Conservation (phyloP, 106 monocot genomes). For the Apostasia shenzhenica region DNA sequence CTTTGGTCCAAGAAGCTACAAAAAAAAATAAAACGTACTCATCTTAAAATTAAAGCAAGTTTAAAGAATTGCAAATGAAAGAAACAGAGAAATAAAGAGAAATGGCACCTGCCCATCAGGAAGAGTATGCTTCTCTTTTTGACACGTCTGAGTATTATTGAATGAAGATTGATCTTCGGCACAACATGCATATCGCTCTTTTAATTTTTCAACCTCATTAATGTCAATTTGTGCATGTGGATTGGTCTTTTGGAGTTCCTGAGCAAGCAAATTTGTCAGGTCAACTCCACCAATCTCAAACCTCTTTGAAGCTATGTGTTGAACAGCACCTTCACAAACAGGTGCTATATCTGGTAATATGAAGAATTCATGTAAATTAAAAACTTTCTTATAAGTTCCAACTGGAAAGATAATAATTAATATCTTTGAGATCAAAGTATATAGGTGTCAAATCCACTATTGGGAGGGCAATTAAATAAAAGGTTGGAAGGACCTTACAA, state of each 20-base stretch:
- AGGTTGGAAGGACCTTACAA: too few species aligned
- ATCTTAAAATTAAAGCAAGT: not conserved
- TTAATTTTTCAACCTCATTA: conserved; percentile 78
- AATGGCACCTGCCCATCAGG: conserved; percentile 85
- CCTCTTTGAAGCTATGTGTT: conserved; percentile 98
- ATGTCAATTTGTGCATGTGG: conserved; percentile 56
- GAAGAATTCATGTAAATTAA: not conserved
- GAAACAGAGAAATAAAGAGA: not conserved
- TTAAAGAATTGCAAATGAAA: not conserved
- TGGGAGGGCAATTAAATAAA: too few species aligned
- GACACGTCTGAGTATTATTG: conserved; percentile 40
- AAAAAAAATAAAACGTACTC: too few species aligned
- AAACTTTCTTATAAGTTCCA: too few species aligned
- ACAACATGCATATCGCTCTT: conserved; percentile 76
- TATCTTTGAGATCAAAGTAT: too few species aligned
- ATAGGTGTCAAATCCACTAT: too few species aligned
- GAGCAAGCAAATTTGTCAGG: conserved; percentile 76
- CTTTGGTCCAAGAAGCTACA: too few species aligned
- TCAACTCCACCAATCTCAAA: conserved; percentile 96
- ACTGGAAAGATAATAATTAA: too few species aligned
- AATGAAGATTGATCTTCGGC: conserved; percentile 66
- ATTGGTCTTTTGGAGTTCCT: conserved; percentile 78
- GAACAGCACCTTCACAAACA: conserved; percentile 96
- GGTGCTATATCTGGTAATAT: conserved; percentile 82
- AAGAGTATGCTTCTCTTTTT: conserved; percentile 65